Base-by-base conservation (phyloP, 768 basidiomycete genomes). In the Boletus insuetus region DNA sequence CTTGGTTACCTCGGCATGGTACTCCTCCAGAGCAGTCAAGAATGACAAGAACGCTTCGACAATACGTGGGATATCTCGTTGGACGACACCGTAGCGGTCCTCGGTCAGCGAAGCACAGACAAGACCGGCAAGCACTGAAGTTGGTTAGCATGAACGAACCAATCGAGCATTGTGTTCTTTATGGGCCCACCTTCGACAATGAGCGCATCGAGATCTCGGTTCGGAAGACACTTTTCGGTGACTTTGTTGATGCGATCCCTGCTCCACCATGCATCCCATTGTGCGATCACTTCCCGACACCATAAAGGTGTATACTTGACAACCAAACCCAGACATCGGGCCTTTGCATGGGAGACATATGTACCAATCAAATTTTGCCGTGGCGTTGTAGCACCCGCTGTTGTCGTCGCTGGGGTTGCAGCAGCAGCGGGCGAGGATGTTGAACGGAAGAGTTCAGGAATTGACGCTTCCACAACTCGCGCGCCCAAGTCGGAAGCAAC, bases 11-110 rank as follows among this genome's bases (percentile, higher is more conserved):
- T 86, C 82, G 1, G 61, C 66, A 52, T 83, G 81, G 54, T 86
- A 86, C 31, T 79, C 78, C 60, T 93, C 91, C 19, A 92, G 69
- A 1, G 82, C 87, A 2, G 69, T 66, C 19, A 91, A 76, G 73
- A 86, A 88, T 0, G 79, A 79, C 13, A 88, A 66, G 59, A 94
- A 74, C 0, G 87, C 87, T 68, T 95, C 92, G 3, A 95, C 68
- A 29, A 92, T 83, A 55, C 82, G 84, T 0, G 91, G 87, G 19
- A 92, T 89, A 65, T 94, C 93, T 12, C 88, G 78, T 67, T 94
- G 93, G 13, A 93, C 89, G 34, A 86, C 81, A 20, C 92, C 92
- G 64, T 86, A 93, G 19, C 79, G 78, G 72, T 95, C 92, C 68
- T 94, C 93, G 1, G 77, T 75, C 14, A 94, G 73, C 5, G 92